phyloP scores from a whole-genome alignment of 202 grass and related monocot species.

The Dendrocalamus latiflorus region DNA sequence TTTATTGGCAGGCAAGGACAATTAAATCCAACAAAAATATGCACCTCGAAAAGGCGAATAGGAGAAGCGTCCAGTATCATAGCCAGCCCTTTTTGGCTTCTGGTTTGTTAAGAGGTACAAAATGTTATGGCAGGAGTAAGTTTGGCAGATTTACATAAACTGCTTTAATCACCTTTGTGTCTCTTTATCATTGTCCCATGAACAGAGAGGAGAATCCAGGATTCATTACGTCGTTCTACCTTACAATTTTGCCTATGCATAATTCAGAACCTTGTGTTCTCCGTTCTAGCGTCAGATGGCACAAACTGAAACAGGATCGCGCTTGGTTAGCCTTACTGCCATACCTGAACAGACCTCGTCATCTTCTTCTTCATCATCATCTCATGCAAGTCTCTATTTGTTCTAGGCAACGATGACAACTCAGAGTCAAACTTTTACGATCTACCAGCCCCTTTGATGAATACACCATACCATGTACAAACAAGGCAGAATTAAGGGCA shows the following conservation, averaged over 20 bases:
- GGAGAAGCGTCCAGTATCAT: not conserved
- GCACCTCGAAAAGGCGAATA: not conserved
- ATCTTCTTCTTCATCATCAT: too few relatives aligned
- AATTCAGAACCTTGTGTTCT: not conserved
- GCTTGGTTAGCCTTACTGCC: not conserved
- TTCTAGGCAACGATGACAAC: too few relatives aligned
- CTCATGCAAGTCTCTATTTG: too few relatives aligned
- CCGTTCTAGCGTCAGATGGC: not conserved
- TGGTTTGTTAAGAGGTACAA: not conserved
- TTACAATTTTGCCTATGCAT: not conserved
- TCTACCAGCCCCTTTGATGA: too few relatives aligned
- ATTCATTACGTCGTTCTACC: conserved; percentile 25
- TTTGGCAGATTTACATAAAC: not conserved
- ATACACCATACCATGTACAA: too few relatives aligned
- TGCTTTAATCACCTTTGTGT: not conserved
- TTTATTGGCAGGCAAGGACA: too few relatives aligned
- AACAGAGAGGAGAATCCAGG: not conserved
- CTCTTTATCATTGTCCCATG: not conserved
- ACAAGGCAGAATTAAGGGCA: too few relatives aligned
- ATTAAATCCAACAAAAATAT: too few relatives aligned
- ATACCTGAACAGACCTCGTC: not conserved
- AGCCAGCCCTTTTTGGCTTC: not conserved
- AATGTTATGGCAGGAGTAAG: not conserved
- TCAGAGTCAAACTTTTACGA: too few relatives aligned
- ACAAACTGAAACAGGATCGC: not conserved